Conservation (phyloP, 108 stramenopile species). For the Bacterosira constricta region DNA sequence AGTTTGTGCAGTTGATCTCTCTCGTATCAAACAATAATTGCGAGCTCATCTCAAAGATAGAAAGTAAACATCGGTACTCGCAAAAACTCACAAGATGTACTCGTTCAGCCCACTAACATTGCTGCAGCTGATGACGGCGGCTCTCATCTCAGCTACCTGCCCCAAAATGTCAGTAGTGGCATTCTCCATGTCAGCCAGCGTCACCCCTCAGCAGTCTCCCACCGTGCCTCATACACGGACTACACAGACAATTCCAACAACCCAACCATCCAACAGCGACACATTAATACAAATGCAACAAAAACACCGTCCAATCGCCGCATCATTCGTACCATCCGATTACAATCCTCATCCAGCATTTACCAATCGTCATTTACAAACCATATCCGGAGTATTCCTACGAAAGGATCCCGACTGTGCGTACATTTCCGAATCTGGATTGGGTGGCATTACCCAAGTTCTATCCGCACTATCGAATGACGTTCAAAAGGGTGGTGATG, state of each 20-base stretch:
- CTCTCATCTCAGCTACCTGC: background rate
- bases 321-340: constrained; percentile 42
- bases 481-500: background rate
- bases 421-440: constrained; percentile 23
- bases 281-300: constrained; percentile 11
- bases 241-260: background rate
- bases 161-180: background rate
- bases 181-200: background rate
- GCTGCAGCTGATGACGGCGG: background rate
- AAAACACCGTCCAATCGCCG: constrained; percentile 28
- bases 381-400: constrained; percentile 59
- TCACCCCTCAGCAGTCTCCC: too few relatives aligned
- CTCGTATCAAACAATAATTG: too few relatives aligned
- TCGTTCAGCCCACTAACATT: background rate
- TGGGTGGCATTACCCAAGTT: constrained; percentile 14
- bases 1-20: too few relatives aligned
- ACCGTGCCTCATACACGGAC: background rate
- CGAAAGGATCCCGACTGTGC: constrained; percentile 27
- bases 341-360: constrained; percentile 52
- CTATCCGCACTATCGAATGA: constrained; percentile 14
- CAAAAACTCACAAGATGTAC: background rate
- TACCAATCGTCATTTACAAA: constrained; percentile 68
- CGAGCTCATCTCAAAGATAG: too few relatives aligned
- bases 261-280: background rate
- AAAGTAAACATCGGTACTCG: too few relatives aligned